Evolutionary conservation across 2,329 filamentous ascomycete genomes (phyloP), one percentile per base, ranked within the genome.

Genomic region (Cadophora sp.): DNA sequence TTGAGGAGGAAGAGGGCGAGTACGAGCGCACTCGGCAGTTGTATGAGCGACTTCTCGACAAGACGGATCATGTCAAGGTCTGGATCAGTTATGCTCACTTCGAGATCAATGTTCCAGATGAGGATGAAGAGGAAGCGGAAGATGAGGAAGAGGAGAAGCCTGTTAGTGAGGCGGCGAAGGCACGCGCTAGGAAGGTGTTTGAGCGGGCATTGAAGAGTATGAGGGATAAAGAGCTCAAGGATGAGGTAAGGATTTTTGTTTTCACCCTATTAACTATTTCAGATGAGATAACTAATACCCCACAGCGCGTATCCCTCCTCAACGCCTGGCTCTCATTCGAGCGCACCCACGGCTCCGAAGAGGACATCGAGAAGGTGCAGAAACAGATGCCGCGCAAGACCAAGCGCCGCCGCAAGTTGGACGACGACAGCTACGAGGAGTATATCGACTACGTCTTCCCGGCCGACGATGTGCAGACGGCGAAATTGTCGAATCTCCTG

Each of bases 11-110:
- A 74, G 93, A 97, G 79, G 92, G 90, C 75, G 93, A 97, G 79
- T 97, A 95, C 79, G 93, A 94, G 62, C 85, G 89, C 59, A 93
- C 94, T 4, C 86, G 96, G 59, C 82, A 83, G 3, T 83, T 99
- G 53, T 99, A 98, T 81, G 95, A 98, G 82, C 88, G 95, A 8
- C 85, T 99, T 14, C 85, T 99, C 51, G 85, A 93, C 75, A 97
- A 96, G 88, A 97, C 96, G n/a, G 91, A 96, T 76, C 96, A 99
- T 77, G 94, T 97, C 83, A 99, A 98, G 84, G 96, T 99, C 68
- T 99, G 96, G 96, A 97, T 96, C 79, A 95, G 92, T 79, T 99
- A 95, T 81, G 96, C 96, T n/a, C 92, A 96, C 79, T 98, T 99
- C 76, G 96, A 99, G 80, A 93, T 98, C 82, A 95, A 96, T 78